These are phyloP conservation scores for Alloteropsis angusta DNA, from an alignment of 202 grass and related monocot species.

Conservation along the genomic window DNA sequence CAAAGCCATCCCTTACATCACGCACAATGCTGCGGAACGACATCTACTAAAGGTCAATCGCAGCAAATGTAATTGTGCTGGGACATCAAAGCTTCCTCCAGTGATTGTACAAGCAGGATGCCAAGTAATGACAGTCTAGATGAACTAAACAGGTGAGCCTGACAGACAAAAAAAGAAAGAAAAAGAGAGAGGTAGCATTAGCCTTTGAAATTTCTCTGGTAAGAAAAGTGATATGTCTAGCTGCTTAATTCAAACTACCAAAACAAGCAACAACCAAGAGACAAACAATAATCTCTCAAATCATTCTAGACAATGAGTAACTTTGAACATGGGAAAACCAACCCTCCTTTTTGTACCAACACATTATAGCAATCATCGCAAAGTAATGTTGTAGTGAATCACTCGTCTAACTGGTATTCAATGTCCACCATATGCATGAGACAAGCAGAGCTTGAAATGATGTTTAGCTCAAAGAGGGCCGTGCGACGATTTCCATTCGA, in stretches of 20 bases:
- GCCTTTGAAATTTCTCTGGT: background rate
- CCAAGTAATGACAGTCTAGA: background rate
- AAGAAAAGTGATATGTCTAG: background rate
- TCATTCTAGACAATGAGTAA: background rate
- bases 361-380: background rate
- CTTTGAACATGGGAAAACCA: background rate
- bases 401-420: background rate
- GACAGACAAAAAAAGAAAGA: background rate
- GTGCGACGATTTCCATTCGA: slow-evolving; percentile 6
- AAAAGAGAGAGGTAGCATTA: slow-evolving; percentile 1
- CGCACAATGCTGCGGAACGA: slow-evolving; percentile 83
- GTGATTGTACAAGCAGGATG: background rate
- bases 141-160: slow-evolving; percentile 19
- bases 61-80: background rate
- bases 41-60: slow-evolving; percentile 39
- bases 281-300: background rate
- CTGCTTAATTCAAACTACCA: background rate
- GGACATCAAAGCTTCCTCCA: slow-evolving; percentile 20
- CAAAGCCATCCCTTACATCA: slow-evolving; percentile 79
- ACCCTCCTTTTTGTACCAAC: background rate
- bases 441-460: background rate
- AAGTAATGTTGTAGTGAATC: background rate
- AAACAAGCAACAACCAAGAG: background rate
- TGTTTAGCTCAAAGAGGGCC: background rate
- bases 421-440: background rate